Evolutionary conservation across 2,329 filamentous ascomycete genomes (phyloP).

Genomic region (Colletotrichum lindemuthianum): DNA sequence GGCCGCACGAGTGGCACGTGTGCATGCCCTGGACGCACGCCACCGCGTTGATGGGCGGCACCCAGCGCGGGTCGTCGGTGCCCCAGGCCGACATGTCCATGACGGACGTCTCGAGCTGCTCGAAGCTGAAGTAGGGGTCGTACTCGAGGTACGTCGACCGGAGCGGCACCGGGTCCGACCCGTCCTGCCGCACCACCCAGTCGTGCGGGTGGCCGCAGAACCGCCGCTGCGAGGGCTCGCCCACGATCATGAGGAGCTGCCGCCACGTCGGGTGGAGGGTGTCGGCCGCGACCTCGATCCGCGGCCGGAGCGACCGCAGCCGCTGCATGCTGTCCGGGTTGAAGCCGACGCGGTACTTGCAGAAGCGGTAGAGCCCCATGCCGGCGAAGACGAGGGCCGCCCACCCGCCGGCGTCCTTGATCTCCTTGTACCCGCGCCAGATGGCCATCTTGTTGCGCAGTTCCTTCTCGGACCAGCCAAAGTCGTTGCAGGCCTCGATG

Average conservation of each 20-base stretch:
- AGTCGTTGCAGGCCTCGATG: conserved; percentile 62
- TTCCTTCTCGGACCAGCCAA: conserved; percentile 67
- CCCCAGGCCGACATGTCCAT: conserved; percentile 61
- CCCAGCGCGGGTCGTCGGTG: conserved; percentile 58
- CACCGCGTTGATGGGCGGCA: conserved; percentile 42
- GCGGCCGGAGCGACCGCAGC: conserved; percentile 53
- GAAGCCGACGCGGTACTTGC: conserved; percentile 67
- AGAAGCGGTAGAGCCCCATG: conserved; percentile 67
- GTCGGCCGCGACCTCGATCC: conserved; percentile 63
- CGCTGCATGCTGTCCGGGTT: conserved; percentile 59
- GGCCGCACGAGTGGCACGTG: conserved; percentile 55
- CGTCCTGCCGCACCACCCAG: conserved; percentile 59
- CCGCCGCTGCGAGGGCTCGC: conserved; percentile 49
- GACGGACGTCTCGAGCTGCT: conserved; percentile 59
- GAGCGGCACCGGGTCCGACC: conserved; percentile 51
- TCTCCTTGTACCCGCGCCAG: conserved; percentile 69
- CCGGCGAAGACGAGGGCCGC: conserved; percentile 65
- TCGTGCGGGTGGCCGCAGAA: conserved; percentile 62
- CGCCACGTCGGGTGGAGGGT: conserved; percentile 65
- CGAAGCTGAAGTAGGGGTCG: conserved; percentile 57
- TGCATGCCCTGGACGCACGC: conserved; percentile 38
- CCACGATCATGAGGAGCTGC: conserved; percentile 57
- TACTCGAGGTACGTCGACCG: conserved; percentile 57
- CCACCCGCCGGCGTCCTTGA: conserved; percentile 67
- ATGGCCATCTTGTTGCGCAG: conserved; percentile 60